A percentile compares a stretch with the other conserved stretches of the same genome.
Conservation (phyloP, 352 stramenopile genomes). For the Phytophthora pseudosyringae region DNA sequence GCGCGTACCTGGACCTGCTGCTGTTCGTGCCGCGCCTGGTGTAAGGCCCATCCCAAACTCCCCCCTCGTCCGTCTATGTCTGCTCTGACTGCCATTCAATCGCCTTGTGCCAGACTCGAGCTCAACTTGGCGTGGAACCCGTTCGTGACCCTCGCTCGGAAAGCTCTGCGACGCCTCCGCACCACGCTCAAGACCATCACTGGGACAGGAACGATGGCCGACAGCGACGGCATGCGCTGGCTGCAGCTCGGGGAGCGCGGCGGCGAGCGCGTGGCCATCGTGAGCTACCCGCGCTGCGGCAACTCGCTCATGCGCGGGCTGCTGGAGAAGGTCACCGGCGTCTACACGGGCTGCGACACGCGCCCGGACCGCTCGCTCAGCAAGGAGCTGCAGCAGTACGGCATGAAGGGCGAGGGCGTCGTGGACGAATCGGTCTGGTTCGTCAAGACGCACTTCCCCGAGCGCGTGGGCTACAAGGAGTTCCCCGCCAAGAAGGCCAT, state of each 20-base stretch:
- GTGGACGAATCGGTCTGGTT: conserved; percentile 95
- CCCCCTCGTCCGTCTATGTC: conserved; percentile 34
- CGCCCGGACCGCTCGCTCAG: conserved; percentile 94
- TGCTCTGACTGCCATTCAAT: conserved; percentile 30
- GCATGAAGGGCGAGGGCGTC: conserved; percentile 94
- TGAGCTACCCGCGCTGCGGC: conserved; percentile 97
- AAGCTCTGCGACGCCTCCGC: conserved; percentile 40
- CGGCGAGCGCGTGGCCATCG: conserved; percentile 87
- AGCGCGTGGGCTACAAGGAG: conserved; percentile 93
- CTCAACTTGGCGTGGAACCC: conserved; percentile 77
- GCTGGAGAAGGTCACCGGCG: conserved; percentile 94
- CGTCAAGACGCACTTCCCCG: conserved; percentile 98
- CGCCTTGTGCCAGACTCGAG: conserved; percentile 36
- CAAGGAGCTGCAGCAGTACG: conserved; percentile 87
- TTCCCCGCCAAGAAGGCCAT: conserved; percentile 85
- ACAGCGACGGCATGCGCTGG: conserved; percentile 59
- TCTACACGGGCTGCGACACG: conserved; percentile 98
- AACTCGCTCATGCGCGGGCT: conserved; percentile 97
- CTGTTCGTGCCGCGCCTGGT: conserved; percentile 73
- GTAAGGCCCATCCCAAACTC: conserved; percentile 37
- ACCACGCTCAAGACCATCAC: conserved; percentile 30
- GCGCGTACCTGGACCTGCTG: conserved; percentile 63
- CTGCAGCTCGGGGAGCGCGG: conserved; percentile 65
- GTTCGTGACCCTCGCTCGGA: conserved; percentile 56
- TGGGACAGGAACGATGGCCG: conserved; percentile 14